Percentiles rank a stretch among this genome's conserved stretches.
These are phyloP conservation scores for Plantago major DNA, from an alignment of 257 asterid species.

Conservation along the genomic window DNA sequence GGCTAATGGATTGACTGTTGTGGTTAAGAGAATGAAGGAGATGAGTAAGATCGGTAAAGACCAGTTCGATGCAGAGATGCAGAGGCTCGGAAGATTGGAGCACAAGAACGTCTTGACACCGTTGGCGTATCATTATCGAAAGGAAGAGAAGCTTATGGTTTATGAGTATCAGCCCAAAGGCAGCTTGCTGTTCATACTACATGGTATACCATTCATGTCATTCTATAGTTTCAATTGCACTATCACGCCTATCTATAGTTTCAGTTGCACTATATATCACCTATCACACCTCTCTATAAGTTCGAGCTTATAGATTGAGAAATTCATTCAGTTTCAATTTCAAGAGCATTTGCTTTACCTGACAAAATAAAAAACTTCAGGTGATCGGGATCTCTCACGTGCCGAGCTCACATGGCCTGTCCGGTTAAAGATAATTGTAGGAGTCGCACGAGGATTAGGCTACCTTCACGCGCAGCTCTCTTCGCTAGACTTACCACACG, in stretches of 20 bases:
- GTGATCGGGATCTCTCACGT: conserved; percentile 44
- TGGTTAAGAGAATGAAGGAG: conserved; percentile 74
- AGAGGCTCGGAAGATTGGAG: conserved; percentile 49
- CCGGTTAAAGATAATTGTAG: conserved; percentile 57
- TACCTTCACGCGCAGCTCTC: conserved; percentile 53
- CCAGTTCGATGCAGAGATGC: conserved; percentile 56
- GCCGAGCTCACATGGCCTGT: conserved; percentile 55
- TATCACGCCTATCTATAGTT: background rate
- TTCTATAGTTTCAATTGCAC: background rate
- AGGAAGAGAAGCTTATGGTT: conserved; percentile 75
- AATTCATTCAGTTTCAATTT: background rate
- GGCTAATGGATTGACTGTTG: conserved; percentile 51
- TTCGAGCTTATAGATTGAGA: background rate
- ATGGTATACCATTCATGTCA: conserved; percentile 41
- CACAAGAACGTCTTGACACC: conserved; percentile 63
- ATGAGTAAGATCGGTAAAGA: conserved; percentile 43
- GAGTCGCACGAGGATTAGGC: conserved; percentile 57
- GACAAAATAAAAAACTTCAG: conserved; percentile 23
- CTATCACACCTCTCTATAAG: too few relatives aligned
- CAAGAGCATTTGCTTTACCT: background rate
- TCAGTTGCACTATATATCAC: background rate
- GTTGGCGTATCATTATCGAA: conserved; percentile 67
- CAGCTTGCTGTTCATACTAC: conserved; percentile 51
- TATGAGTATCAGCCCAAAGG: conserved; percentile 52
- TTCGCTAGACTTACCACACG: conserved; percentile 57